Base-by-base conservation (phyloP, 2,329 filamentous ascomycete genomes). In the Escovopsis sp. region DNA sequence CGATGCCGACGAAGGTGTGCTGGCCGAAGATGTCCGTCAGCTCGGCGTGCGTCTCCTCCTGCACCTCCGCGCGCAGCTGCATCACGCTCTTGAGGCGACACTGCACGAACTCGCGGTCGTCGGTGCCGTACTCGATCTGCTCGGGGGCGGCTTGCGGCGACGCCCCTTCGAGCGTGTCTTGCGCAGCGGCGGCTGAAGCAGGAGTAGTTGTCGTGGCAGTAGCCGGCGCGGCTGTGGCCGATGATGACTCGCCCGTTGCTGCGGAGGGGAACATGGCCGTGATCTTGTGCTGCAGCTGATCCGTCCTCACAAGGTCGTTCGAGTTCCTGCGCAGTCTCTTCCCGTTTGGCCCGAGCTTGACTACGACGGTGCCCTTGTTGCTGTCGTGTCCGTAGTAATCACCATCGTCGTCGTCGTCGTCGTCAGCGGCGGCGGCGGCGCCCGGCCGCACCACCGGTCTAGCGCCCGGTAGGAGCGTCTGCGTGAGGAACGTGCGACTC, bases 401-500 rank as follows among this genome's bases (percentile, higher is more conserved):
- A 23, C 56, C 48, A 6, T 43, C 42, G 4, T 57, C 48, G 16
- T 45, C 40, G 16, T 23, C 50, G 21, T 39, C 46, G 39, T 42
- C 35, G 21, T 55, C 48, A n/a, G n/a, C n/a, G n/a, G n/a, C n/a
- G n/a, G n/a, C n/a, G n/a, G n/a, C 21, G 6, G 8, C 21, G 4
- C 11, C 21, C 6, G 21, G 21, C 8, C 21, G 21, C 21, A 9
- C 21, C 1, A 45, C 27, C 12, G 43, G 39, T 23, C 45, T 53
- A 12, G 72, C 73, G 7, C 80, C 79, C 3, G 82, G 81, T 1
- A 98, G 71, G 9, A 98, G 68, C 2, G 80, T 94, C 54, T 98
- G 90, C 1, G 87, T 94, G 65, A 87, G 74, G 57, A 96, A 98
- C 0, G 85, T 93, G 32, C 90, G 78, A 50, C 88, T 96, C 16